A percentile compares a stretch with the other conserved stretches of the same genome.
These are phyloP conservation scores for Ophiorrhiza pumila DNA, from an alignment of 257 asterid species.

Conservation along the genomic window DNA sequence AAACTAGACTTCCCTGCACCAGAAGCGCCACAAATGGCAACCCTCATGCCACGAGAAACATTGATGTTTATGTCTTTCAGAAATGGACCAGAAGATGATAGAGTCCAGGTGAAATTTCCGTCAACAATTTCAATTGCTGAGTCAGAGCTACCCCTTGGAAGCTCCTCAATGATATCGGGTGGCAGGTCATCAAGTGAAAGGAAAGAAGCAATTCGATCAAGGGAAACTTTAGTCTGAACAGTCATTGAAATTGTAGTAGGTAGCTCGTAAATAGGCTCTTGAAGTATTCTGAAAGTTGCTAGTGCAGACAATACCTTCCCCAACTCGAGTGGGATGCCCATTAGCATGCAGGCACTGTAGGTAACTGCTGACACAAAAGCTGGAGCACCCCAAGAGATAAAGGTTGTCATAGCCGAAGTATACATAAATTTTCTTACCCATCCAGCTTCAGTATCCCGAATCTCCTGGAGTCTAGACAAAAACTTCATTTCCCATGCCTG, in stretches of 20 bases:
- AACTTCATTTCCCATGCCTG: constrained; percentile 97
- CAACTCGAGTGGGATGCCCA: constrained; percentile 80
- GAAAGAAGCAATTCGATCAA: constrained; percentile 75
- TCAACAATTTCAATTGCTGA: constrained; percentile 54
- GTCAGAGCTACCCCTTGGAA: constrained; percentile 47
- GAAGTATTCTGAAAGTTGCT: constrained; percentile 87
- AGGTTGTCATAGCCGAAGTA: constrained; percentile 45
- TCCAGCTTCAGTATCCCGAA: constrained; percentile 53
- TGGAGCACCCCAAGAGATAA: constrained; percentile 78
- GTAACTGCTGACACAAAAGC: constrained; percentile 68
- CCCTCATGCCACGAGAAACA: constrained; percentile 65
- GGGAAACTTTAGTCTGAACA: constrained; percentile 90
- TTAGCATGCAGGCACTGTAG: constrained; percentile 66
- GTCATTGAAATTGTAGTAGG: constrained; percentile 81
- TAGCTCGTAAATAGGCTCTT: constrained; percentile 71
- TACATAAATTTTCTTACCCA: constrained; percentile 70
- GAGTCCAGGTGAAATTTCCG: constrained; percentile 76
- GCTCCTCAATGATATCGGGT: constrained; percentile 51
- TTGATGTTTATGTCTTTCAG: constrained; percentile 52
- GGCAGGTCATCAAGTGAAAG: constrained; percentile 78
- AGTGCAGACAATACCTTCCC: constrained; percentile 86
- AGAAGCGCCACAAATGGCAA: constrained; percentile 90
- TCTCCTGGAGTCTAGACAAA: constrained; percentile 53
- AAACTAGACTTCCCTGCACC: constrained; percentile 95
- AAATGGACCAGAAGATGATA: constrained; percentile 43